Base-by-base conservation (phyloP, 441 rosid genomes). In the Brassica hybrid region DNA sequence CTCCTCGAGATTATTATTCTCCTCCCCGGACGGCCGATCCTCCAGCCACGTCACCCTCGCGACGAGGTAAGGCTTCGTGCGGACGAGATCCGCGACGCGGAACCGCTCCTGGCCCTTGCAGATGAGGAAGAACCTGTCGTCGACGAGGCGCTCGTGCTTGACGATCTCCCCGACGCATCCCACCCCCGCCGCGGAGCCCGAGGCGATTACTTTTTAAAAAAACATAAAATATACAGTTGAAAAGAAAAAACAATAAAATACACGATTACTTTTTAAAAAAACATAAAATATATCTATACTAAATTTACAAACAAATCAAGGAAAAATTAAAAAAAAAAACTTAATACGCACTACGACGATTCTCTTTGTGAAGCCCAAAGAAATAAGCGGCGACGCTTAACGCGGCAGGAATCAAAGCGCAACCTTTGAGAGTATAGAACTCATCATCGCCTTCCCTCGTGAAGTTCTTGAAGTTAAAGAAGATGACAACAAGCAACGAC, bases 71-170 rank as follows among this genome's bases (percentile, higher is more conserved):
- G 99, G 99, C 17, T 90, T 92, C 27, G 90, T 84, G 2, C 97
- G 96, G 72, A 94, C 89, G 50, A 94, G 62, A 59, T 82, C 78
- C 25, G 86, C 84, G 65, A 94, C 85, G 14, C 99, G 92, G 83
- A 94, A 94, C 48, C 97, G 89, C 73, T 94, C 97, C 80, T 94
- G 97, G 19, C 99, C 99, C 79, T 94, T 94, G 54, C 97, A 93
- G 62, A 91, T 88, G 52, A 94, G 82, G 82, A 94, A 93, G 91
- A 94, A 94, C 4, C 98, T 86, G 73, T 93, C 97, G 43, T 94
- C 99, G 27, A 85, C 88, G 74, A 94, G 97, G 6, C 96, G 91
- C 84, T 94, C 99, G 83, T 94, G 97, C 71, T 91, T 94, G 27
- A 91, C 86, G 54, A 93, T 85, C 82, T 94, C 99, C 10, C 96